phyloP scores from a whole-genome alignment of 139 green algal genomes.

The Coelastrella sp. region DNA sequence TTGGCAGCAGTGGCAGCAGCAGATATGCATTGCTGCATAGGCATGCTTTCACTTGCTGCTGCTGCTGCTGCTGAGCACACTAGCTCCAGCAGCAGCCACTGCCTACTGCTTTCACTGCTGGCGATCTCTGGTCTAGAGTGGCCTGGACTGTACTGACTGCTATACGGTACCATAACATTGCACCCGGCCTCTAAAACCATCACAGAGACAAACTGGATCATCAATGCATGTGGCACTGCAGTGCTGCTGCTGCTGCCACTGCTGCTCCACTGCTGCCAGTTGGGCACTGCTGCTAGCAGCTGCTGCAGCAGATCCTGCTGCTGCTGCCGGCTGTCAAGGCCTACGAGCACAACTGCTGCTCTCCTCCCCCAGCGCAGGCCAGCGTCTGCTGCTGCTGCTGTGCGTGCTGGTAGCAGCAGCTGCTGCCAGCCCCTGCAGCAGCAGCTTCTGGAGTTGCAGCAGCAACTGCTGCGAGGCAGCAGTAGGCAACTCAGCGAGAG shows the following conservation, averaged over 20 bases:
- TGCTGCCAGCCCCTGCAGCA: slow-evolving; percentile 6
- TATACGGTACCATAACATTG: not conserved
- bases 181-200: slow-evolving; percentile 15
- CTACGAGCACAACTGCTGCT: slow-evolving; percentile 21
- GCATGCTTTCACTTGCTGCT: not conserved
- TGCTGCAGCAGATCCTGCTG: slow-evolving; percentile 36
- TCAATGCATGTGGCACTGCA: not conserved
- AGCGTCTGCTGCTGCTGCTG: slow-evolving; percentile 24
- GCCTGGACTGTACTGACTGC: not conserved
- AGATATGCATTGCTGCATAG: not conserved
- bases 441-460: slow-evolving; percentile 30
- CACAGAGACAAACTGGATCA: slow-evolving; percentile 12
- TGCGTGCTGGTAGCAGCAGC: slow-evolving; percentile 23
- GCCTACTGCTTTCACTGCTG: not conserved
- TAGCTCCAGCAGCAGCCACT: slow-evolving; percentile 33
- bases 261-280: slow-evolving; percentile 38
- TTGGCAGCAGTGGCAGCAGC: slow-evolving; percentile 24
- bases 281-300: slow-evolving; percentile 10
- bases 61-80: slow-evolving; percentile 30
- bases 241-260: not conserved
- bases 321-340: not conserved
- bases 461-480: not conserved
- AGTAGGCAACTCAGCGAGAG: not conserved
- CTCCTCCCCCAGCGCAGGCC: slow-evolving; percentile 13
- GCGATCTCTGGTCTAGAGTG: not conserved